Conservation (phyloP, 345 rosid genomes). For the Linum lewisii region DNA sequence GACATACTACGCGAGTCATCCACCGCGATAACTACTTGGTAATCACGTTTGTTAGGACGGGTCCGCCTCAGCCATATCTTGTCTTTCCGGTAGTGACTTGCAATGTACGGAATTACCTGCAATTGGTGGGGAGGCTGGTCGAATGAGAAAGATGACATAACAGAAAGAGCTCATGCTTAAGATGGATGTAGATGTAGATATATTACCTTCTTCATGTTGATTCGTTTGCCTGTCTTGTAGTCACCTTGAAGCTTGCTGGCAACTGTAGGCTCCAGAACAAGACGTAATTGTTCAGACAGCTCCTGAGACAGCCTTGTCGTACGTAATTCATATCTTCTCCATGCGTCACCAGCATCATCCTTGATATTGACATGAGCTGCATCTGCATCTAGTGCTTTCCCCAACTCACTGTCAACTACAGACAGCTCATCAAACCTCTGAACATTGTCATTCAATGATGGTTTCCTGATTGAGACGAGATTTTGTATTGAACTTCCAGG, state of each 20-base stretch:
- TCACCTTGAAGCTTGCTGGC: constrained; percentile 97
- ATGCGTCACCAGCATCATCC: constrained; percentile 39
- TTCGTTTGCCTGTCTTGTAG: constrained; percentile 88
- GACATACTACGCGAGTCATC: constrained; percentile 96
- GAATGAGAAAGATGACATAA: not conserved
- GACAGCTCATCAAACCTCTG: constrained; percentile 35
- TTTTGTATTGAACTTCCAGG: constrained; percentile 32
- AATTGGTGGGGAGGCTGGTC: constrained; percentile 4
- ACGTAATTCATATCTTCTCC: constrained; percentile 76
- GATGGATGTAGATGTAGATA: too few relatives aligned
- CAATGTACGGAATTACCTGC: constrained; percentile 86
- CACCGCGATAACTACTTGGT: constrained; percentile 83
- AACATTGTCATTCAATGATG: constrained; percentile 32
- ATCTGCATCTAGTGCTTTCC: constrained; percentile 29
- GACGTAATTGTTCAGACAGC: constrained; percentile 90
- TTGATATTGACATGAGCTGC: constrained; percentile 35
- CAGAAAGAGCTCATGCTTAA: not conserved
- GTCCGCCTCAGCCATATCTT: constrained; percentile 95
- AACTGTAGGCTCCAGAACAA: constrained; percentile 81
- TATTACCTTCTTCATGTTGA: constrained; percentile 88
- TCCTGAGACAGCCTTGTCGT: constrained; percentile 80
- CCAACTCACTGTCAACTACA: constrained; percentile 24
- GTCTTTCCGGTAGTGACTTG: constrained; percentile 88
- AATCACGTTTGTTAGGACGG: constrained; percentile 91
- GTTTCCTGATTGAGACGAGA: constrained; percentile 44